Base-by-base conservation (phyloP, 1,284 basidiomycete species). In the Trametes pubescens region DNA sequence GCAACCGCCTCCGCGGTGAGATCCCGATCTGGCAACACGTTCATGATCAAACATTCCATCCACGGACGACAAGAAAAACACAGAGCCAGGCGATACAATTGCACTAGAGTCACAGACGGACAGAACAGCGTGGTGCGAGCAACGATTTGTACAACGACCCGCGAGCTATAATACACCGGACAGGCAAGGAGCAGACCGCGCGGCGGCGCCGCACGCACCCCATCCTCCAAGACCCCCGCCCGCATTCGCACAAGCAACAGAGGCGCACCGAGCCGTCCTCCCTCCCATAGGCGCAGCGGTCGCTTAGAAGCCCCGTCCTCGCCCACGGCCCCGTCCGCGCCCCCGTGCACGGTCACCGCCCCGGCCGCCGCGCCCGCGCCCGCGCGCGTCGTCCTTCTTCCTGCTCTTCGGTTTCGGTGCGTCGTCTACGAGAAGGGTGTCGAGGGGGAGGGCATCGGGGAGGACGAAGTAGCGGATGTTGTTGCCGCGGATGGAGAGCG, bases 401-500 rank as follows among this genome's bases (percentile, higher is more conserved):
- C 89, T 84, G 73, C 89, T 91, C 72, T 98, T 98, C 18, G 97
- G 95, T 79, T 98, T 97, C 6, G 97, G 97, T 35, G 96, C 95
- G 76, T 99, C 98, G 77, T 99, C 97, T 24, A 99, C 96, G 7
- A 99, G 86, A 10, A 99, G 86, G 6, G 96, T 98, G 79, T 99
- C 97, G 62, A 99, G 84, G 0, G 97, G 98, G 4, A 99, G 84
- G 1, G 96, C 95, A 79, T 99, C 97, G 13, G 98, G 97, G 22
- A 99, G 88, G 67, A 98, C 91, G 78, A 95, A 98, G 79, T 96
- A 96, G 51, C 95, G 93, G 79, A 97, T 89, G 75, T 93, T 95
- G 82, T 96, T 96, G 44, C 95, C 94, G 65, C 96, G 89, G 74
- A 98, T 95, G 44, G 94, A 95, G 52, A 98, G 84, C 4, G 90